Conservation (phyloP, 805 yeast species). For the Cyberlindnera galapagoensis region DNA sequence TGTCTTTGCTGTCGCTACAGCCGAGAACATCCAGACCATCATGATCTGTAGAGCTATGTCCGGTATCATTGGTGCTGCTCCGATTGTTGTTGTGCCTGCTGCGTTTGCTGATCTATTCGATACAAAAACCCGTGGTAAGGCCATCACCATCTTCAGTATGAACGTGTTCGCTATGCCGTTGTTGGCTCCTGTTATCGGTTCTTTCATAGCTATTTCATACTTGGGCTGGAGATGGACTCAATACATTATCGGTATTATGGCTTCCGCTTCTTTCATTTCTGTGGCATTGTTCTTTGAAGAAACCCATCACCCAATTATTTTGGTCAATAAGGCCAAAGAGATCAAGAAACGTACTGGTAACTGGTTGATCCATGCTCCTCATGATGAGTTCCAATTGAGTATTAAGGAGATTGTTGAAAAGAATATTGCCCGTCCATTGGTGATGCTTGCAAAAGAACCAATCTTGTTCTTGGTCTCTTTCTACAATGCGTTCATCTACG, state of each 20-base stretch:
- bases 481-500: constrained; percentile 75
- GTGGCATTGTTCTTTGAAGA: constrained; percentile 39
- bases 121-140: constrained; percentile 63
- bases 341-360: constrained; percentile 66
- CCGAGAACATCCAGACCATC: constrained; percentile 70
- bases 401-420: constrained; percentile 51
- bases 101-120: constrained; percentile 77
- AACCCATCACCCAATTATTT: constrained; percentile 65
- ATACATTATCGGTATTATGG: constrained; percentile 63
- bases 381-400: constrained; percentile 54
- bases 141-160: constrained; percentile 64
- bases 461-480: constrained; percentile 60
- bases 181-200: constrained; percentile 74
- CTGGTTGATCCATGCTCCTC: constrained; percentile 79
- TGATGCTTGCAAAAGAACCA: constrained; percentile 65
- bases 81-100: constrained; percentile 82
- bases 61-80: constrained; percentile 80
- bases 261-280: constrained; percentile 34
- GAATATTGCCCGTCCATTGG: constrained; percentile 54
- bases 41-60: constrained; percentile 73
- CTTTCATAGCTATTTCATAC: constrained; percentile 51
- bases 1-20: constrained; percentile 70
- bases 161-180: constrained; percentile 77
- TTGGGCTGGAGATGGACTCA: constrained; percentile 84
- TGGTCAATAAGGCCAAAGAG: constrained; percentile 54